Evolutionary conservation across 129 eudicot genomes (phyloP), one percentile per base, ranked within the genome.

Genomic region (Centrapalus pauciflorus): DNA sequence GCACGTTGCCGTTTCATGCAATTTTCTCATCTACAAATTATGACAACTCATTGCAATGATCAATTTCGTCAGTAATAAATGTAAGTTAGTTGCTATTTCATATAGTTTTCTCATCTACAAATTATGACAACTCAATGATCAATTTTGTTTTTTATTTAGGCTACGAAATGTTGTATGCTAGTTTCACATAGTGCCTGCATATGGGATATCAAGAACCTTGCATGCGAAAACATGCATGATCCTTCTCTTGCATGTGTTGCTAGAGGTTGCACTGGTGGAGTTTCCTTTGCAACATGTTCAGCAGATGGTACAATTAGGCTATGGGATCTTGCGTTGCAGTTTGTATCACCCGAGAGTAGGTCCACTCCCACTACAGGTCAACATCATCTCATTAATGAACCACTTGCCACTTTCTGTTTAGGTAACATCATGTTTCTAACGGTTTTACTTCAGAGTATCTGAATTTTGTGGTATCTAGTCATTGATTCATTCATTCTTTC

Each of bases 201-300:
- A 79, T 81, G 90, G 95, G 90, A 84, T 57, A 66, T 87, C 63
- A 77, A 78, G 71, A 87, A 77, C 74, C 80, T 87, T 59, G 67
- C 85, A 57, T 87, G 95, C 64, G 87, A 84, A 87, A 48, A 81
- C 79, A 76, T 81, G 87, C 95, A 84, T 71, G 80, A 87, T 79
- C 79, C 90, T 26, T 87, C 95, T 63, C 70, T 79, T 37, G 84
- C 90, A 65, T 87, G 95, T 71, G 81, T 77, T 73, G 95, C 85
- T 69, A 84, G 86, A 81, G 95, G 90, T 43, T 87, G 95, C 71
- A 64, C 78, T 28, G 90, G 90, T 32, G 90, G 90, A 55, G 80
- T 79, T 71, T 81, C 90, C 29, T 87, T 87, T 75, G 77, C 90
- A 66, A 87, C 95, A 66, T 87, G 95, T 69, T 87, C 95, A 17